Evolutionary conservation across 1,139 yeast species (phyloP).

Genomic region (Saccharomyces pastorianus): DNA sequence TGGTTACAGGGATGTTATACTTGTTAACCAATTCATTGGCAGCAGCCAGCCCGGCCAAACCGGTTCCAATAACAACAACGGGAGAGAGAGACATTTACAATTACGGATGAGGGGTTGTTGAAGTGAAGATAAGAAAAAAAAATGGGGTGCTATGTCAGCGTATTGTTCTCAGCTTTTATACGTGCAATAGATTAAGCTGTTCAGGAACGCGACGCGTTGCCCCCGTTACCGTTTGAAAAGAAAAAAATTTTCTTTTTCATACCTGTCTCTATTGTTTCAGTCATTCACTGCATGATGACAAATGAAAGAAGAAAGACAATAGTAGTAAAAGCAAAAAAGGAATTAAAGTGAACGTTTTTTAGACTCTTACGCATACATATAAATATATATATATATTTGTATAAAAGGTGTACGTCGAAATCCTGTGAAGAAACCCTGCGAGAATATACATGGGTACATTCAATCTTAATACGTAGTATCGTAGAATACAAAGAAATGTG

Average conservation of each 20-base stretch:
- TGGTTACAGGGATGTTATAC: constrained; percentile 43
- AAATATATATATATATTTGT: background rate
- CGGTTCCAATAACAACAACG: constrained; percentile 68
- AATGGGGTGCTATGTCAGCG: background rate
- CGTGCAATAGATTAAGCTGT: background rate
- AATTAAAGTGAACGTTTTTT: background rate
- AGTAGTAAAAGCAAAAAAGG: background rate
- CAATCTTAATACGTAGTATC: background rate
- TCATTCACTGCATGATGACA: background rate
- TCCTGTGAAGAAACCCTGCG: background rate
- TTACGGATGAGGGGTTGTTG: background rate
- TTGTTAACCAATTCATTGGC: constrained; percentile 57
- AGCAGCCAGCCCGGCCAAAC: constrained; percentile 72
- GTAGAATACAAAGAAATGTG: background rate
- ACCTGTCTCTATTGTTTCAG: background rate
- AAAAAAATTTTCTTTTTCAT: background rate
- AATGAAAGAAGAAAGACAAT: background rate
- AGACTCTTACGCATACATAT: background rate
- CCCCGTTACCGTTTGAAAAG: background rate
- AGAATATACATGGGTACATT: background rate
- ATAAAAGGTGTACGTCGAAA: background rate
- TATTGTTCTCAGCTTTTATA: background rate
- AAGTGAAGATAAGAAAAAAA: background rate
- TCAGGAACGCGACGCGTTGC: background rate
- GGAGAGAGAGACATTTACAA: constrained; percentile 14